Percentiles rank a stretch among this genome's conserved stretches.
Evolutionary conservation across 148 eudicot genomes (phyloP).

Genomic region (Camellia sinensis): DNA sequence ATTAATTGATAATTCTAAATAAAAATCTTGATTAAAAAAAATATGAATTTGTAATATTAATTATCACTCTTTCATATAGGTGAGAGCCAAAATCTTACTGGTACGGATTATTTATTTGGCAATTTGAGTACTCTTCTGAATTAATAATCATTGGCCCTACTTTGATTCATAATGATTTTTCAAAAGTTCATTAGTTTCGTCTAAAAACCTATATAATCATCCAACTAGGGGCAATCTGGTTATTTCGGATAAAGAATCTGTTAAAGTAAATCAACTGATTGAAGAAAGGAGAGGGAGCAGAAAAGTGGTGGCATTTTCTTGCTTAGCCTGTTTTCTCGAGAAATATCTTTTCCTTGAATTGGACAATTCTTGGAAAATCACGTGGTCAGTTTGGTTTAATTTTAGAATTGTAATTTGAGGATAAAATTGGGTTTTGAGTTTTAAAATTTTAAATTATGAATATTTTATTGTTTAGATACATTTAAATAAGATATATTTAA

Average conservation of each 20-base stretch:
- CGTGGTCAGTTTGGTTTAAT: neutral
- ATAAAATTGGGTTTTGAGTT: too few relatives aligned
- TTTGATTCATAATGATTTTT: neutral
- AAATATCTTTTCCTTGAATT: constrained; percentile 9
- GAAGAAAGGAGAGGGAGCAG: neutral
- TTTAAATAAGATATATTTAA: too few relatives aligned
- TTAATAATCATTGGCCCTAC: neutral
- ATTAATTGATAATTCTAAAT: too few relatives aligned
- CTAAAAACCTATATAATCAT: neutral
- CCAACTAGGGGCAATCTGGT: neutral
- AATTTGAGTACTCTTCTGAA: neutral
- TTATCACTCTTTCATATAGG: too few relatives aligned
- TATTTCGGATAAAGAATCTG: constrained; percentile 9
- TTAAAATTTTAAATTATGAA: too few relatives aligned
- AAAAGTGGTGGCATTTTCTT: constrained; percentile 1
- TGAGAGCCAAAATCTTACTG: too few relatives aligned
- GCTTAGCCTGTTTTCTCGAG: constrained; percentile 4
- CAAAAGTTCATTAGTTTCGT: neutral
- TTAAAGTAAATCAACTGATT: neutral
- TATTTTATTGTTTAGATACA: too few relatives aligned
- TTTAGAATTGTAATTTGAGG: too few relatives aligned
- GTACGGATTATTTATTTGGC: neutral
- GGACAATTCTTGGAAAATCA: neutral
- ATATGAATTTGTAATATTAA: too few relatives aligned
- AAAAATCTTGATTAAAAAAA: too few relatives aligned